A percentile compares a stretch with the other conserved stretches of the same genome.
phyloP scores from a whole-genome alignment of 768 basidiomycete genomes.

The Leccinum longicurvipes region DNA sequence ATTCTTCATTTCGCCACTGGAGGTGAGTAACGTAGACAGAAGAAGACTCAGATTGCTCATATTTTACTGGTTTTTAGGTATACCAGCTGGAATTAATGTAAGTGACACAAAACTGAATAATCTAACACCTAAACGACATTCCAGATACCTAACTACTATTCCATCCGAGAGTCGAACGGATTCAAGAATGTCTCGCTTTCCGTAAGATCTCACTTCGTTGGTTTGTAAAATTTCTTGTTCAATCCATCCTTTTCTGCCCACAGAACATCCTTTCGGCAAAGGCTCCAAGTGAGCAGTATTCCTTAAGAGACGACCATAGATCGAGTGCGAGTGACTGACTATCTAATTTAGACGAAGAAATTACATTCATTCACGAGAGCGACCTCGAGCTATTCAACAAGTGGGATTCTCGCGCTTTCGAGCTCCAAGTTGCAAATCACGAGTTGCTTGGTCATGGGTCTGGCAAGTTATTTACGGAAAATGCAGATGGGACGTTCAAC shows the following conservation, averaged over 20 bases:
- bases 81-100: slow-evolving; percentile 84
- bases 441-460: slow-evolving; percentile 85
- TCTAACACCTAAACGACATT: background rate
- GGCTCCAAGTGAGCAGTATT: slow-evolving; percentile 57
- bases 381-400: slow-evolving; percentile 71
- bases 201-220: slow-evolving; percentile 38
- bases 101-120: slow-evolving; percentile 13
- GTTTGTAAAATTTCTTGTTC: background rate
- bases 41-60: background rate
- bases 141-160: slow-evolving; percentile 83
- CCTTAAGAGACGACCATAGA: background rate
- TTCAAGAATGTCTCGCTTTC: slow-evolving; percentile 90
- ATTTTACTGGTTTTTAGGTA: slow-evolving; percentile 42
- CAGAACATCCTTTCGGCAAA: slow-evolving; percentile 88
- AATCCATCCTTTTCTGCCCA: background rate
- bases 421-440: slow-evolving; percentile 88
- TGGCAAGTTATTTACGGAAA: slow-evolving; percentile 80
- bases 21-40: slow-evolving; percentile 40
- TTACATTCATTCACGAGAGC: slow-evolving; percentile 80
- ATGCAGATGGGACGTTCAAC: slow-evolving; percentile 72
- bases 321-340: background rate
- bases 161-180: slow-evolving; percentile 74
- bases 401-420: slow-evolving; percentile 79
- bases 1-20: slow-evolving; percentile 81
- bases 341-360: slow-evolving; percentile 53